A percentile compares a stretch with the other conserved stretches of the same genome.
These are phyloP conservation scores for Aspergillus pseudoglaucus DNA, from an alignment of 2,329 filamentous ascomycete genomes.

Conservation along the genomic window DNA sequence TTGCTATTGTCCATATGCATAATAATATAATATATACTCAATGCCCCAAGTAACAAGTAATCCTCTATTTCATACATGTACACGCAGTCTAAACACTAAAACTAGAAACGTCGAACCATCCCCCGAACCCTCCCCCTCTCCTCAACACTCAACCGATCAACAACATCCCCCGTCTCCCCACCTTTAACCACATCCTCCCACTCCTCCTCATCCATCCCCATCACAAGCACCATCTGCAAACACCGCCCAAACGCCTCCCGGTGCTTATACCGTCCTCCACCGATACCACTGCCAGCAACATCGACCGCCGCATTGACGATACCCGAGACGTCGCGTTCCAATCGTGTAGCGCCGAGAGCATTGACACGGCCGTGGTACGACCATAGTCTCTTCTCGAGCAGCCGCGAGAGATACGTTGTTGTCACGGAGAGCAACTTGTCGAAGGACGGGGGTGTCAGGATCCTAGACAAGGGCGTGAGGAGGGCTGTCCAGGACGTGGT, in stretches of 20 bases:
- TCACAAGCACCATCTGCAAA: slow-evolving; percentile 73
- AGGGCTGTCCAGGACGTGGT: slow-evolving; percentile 79
- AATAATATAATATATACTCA: neutral
- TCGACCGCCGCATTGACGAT: slow-evolving; percentile 53
- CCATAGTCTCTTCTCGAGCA: slow-evolving; percentile 84
- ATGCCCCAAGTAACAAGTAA: no score
- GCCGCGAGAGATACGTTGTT: slow-evolving; percentile 65
- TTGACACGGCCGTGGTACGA: slow-evolving; percentile 72
- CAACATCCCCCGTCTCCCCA: slow-evolving; percentile 42
- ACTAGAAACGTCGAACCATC: slow-evolving; percentile 46
- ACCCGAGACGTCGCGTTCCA: slow-evolving; percentile 77
- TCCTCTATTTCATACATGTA: neutral
- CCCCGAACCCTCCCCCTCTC: slow-evolving; percentile 67
- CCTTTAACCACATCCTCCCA: slow-evolving; percentile 68
- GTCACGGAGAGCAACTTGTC: slow-evolving; percentile 68
- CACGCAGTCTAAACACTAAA: neutral
- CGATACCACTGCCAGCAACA: slow-evolving; percentile 26
- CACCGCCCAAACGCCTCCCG: slow-evolving; percentile 71
- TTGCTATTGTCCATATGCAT: slow-evolving; percentile 1
- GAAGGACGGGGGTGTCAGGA: slow-evolving; percentile 74
- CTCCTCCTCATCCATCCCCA: slow-evolving; percentile 94
- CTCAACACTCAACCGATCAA: slow-evolving; percentile 62
- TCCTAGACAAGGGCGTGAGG: slow-evolving; percentile 73
- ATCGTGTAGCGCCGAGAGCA: slow-evolving; percentile 70
- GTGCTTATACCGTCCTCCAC: slow-evolving; percentile 59